phyloP scores from a whole-genome alignment of 1,284 basidiomycete genomes.

The Leccinum griseonigrum region DNA sequence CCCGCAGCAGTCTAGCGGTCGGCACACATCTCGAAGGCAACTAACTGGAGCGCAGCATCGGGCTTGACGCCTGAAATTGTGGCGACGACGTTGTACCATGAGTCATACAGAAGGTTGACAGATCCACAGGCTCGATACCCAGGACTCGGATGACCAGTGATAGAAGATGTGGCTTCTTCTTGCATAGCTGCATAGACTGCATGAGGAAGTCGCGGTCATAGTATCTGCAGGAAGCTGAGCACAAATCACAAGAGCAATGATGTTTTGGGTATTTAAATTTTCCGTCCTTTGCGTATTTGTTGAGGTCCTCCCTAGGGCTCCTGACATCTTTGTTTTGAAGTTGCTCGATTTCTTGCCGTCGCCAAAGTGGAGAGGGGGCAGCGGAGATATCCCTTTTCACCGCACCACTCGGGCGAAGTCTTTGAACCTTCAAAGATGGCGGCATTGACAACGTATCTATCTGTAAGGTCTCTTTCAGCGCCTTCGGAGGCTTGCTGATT shows the following conservation, averaged over 20 bases:
- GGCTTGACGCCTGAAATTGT: slow-evolving; percentile 5
- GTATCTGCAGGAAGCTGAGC: slow-evolving; percentile 38
- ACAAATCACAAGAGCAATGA: too few species aligned
- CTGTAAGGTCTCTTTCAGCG: too few species aligned
- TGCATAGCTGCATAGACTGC: slow-evolving; percentile 85
- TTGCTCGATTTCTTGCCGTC: slow-evolving; percentile 67
- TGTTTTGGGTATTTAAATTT: slow-evolving; percentile 62
- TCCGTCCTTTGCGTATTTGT: slow-evolving; percentile 79
- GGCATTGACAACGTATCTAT: slow-evolving; percentile 47
- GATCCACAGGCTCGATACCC: slow-evolving; percentile 80
- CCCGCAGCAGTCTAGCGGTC: too few species aligned
- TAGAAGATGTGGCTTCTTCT: slow-evolving; percentile 59
- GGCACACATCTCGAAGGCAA: too few species aligned
- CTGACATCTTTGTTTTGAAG: slow-evolving; percentile 71
- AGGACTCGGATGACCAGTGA: slow-evolving; percentile 75
- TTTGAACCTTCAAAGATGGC: slow-evolving; percentile 33
- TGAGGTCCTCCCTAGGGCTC: slow-evolving; percentile 85
- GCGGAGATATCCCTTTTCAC: not conserved
- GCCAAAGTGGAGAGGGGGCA: slow-evolving; percentile 22
- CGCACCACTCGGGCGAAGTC: not conserved
- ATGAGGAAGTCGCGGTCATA: slow-evolving; percentile 98
- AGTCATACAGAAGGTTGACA: slow-evolving; percentile 46
- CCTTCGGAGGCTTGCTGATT: too few species aligned
- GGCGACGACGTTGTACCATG: slow-evolving; percentile 57
- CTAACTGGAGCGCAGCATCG: too few species aligned